Conservation (phyloP, 768 basidiomycete species). For the Podaxis sp. region DNA sequence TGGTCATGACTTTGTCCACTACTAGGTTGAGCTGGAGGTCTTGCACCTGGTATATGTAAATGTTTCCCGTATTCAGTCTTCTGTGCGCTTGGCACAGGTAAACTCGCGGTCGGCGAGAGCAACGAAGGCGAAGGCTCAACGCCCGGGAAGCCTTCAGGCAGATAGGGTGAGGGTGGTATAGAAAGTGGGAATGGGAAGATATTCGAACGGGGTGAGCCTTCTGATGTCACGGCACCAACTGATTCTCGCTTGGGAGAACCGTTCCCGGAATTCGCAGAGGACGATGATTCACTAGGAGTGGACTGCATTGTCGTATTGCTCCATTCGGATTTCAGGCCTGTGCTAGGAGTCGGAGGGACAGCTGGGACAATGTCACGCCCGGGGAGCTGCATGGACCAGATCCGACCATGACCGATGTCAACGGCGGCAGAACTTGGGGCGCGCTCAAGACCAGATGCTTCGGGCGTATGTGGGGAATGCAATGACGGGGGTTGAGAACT, state of each 20-base stretch:
- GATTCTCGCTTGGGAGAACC: slow-evolving; percentile 18
- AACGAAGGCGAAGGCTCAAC: slow-evolving; percentile 14
- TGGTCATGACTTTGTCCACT: not conserved
- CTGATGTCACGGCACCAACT: slow-evolving; percentile 8
- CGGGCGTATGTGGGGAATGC: not conserved
- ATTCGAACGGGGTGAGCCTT: slow-evolving; percentile 17
- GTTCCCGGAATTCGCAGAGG: slow-evolving; percentile 8
- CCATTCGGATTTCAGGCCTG: slow-evolving; percentile 33
- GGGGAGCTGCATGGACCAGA: slow-evolving; percentile 10
- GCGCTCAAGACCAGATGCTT: slow-evolving; percentile 3
- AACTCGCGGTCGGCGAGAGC: slow-evolving; percentile 1
- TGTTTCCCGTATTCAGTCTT: not conserved
- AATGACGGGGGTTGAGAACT: slow-evolving; percentile 21
- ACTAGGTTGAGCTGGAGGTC: not conserved
- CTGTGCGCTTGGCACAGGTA: not conserved
- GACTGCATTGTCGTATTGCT: slow-evolving; percentile 35
- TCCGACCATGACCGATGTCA: not conserved
- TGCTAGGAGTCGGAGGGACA: not conserved
- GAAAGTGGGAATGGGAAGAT: slow-evolving; percentile 41
- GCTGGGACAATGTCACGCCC: not conserved
- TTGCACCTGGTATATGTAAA: not conserved
- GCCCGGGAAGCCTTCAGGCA: slow-evolving; percentile 19
- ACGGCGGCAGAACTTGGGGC: not conserved
- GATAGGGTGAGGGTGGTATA: slow-evolving; percentile 38
- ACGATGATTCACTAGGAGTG: slow-evolving; percentile 14